Base-by-base conservation (phyloP, 73 alveolate genomes). In the Halteria grandinella region DNA sequence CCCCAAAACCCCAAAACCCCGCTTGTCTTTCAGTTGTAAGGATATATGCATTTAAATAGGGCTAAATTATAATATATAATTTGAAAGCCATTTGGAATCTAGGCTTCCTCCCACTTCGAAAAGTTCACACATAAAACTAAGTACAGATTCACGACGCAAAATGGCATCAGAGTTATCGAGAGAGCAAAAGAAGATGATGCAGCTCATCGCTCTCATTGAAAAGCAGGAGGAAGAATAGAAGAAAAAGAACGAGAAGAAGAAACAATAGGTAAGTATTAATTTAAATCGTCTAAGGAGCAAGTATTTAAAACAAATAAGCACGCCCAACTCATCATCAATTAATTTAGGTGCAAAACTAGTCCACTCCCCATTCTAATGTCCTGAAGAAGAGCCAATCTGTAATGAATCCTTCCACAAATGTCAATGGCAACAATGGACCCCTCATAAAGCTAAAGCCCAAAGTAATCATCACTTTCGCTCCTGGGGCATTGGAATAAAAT, bases 401-500 rank as follows among this genome's bases (percentile, higher is more conserved):
- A 1, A 21, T 11, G n/a, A 1, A 40, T 6, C 55, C 77, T 37
- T n/a, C n/a, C n/a, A n/a, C n/a, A n/a, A n/a, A n/a, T n/a, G n/a
- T n/a, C n/a, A n/a, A n/a, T n/a, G n/a, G n/a, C n/a, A n/a, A n/a
- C n/a, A n/a, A n/a, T n/a, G n/a, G n/a, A n/a, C 59, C 49, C 3
- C 25, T 27, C 1, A 11, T 18, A 6, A 60, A 60, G 59, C 17
- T 43, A 14, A 60, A 60, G 41, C 77, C 77, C 1, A 60, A 60
- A 60, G 34, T 60, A 3, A n/a, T 24, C 18, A 36, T 60, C 4
- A 36, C 44, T 37, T 60, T 15, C 23, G 77, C 77, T 5, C 59
- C 77, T 2, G 77, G 77, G 37, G 77, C 77, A 4, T 44, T 60
- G n/a, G 77, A 60, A 8, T 36, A 37, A n/a, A 60, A 60, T 60